Conservation (phyloP, 345 rosid genomes). For the Geranium brycei region DNA sequence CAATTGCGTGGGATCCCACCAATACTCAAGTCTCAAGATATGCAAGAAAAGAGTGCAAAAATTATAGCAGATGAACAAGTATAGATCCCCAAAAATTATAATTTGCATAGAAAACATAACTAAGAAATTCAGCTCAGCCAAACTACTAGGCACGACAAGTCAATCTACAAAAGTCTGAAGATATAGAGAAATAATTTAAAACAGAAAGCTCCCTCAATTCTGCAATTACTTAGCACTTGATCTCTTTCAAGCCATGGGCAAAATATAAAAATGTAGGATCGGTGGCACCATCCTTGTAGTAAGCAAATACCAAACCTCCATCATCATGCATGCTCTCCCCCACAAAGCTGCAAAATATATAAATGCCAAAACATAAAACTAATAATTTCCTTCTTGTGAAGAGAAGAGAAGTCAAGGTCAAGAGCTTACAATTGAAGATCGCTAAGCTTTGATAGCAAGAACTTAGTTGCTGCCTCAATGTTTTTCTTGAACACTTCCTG, state of each 20-base stretch:
- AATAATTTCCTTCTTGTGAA: neutral
- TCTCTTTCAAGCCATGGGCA: conserved; percentile 69
- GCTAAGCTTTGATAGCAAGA: conserved; percentile 54
- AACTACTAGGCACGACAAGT: too few relatives aligned
- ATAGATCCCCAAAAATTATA: neutral
- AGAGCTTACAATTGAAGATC: conserved; percentile 84
- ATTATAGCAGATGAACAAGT: too few relatives aligned
- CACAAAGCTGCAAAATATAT: conserved; percentile 48
- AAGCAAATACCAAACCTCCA: conserved; percentile 59
- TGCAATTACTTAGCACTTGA: conserved; percentile 49
- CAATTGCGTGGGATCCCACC: too few relatives aligned
- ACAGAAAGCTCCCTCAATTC: neutral
- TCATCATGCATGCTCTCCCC: conserved; percentile 95
- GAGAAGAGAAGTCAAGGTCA: too few relatives aligned
- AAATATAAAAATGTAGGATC: conserved; percentile 96
- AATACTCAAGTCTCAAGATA: too few relatives aligned
- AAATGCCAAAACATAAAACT: neutral
- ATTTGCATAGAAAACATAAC: conserved; percentile 1
- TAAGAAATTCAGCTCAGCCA: too few relatives aligned
- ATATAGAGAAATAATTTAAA: conserved; percentile 8
- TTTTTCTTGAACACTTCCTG: conserved; percentile 57
- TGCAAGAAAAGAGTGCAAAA: too few relatives aligned
- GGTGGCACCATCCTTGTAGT: conserved; percentile 85
- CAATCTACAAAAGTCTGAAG: neutral
- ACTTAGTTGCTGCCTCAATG: conserved; percentile 89